Evolutionary conservation across 805 yeast species (phyloP).

Genomic region (Cephaloascus fragrans): DNA sequence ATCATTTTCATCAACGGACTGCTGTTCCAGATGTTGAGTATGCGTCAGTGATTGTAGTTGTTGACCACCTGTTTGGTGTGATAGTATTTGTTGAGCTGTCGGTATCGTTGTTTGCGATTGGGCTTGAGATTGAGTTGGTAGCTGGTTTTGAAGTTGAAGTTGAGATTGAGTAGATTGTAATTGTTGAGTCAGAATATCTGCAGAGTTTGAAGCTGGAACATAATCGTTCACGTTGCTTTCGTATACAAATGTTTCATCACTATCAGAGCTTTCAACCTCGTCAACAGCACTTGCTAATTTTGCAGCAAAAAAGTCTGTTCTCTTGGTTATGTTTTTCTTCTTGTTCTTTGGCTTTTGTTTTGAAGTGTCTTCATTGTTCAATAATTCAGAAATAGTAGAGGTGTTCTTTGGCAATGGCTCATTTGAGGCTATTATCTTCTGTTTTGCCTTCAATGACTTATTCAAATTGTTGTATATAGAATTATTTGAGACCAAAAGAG

Average conservation of each 20-base stretch:
- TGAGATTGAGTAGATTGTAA: too few relatives aligned
- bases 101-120: not conserved
- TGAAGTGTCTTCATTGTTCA: not conserved
- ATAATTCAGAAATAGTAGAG: not conserved
- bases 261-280: slow-evolving; percentile 77
- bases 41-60: too few relatives aligned
- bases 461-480: slow-evolving; percentile 17
- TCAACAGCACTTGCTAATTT: slow-evolving; percentile 90
- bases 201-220: too few relatives aligned
- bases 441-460: slow-evolving; percentile 32
- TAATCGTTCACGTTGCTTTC: slow-evolving; percentile 34
- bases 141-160: too few relatives aligned
- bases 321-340: slow-evolving; percentile 49
- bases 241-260: slow-evolving; percentile 95
- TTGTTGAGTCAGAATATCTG: too few relatives aligned
- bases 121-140: not conserved
- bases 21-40: too few relatives aligned
- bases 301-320: slow-evolving; percentile 93
- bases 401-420: slow-evolving; percentile 12
- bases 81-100: too few relatives aligned
- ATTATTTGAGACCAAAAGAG: not conserved
- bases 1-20: not conserved
- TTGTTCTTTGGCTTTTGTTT: slow-evolving; percentile 24
- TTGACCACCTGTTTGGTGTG: too few relatives aligned
- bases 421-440: slow-evolving; percentile 23